These are phyloP conservation scores for Rubia occidens DNA, from an alignment of 305 asterid genomes.

Conservation along the genomic window DNA sequence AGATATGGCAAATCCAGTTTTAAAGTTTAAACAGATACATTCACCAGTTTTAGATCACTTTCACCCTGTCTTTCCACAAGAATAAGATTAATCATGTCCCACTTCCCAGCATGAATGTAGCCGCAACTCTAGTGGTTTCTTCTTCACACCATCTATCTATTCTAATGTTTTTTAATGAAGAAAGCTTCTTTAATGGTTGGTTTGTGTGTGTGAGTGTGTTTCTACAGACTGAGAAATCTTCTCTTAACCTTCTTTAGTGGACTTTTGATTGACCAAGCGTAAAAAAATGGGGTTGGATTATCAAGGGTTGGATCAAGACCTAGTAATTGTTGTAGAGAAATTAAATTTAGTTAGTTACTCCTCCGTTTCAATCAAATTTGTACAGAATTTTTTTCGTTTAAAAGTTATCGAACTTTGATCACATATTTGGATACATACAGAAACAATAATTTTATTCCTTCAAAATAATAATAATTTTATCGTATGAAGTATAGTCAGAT, in stretches of 20 bases:
- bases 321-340: no score
- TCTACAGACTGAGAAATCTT: neutral
- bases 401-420: no score
- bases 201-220: neutral
- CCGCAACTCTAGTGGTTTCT: slow-evolving; percentile 16
- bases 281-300: slow-evolving; percentile 14
- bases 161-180: neutral
- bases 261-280: slow-evolving; percentile 19
- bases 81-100: neutral
- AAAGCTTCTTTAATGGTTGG: neutral
- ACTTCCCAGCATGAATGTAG: slow-evolving; percentile 4
- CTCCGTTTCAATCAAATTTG: no score
- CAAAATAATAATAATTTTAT: no score
- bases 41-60: slow-evolving; percentile 6
- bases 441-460: no score
- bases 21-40: slow-evolving; percentile 4
- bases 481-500: no score
- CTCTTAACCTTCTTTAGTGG: neutral
- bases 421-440: no score
- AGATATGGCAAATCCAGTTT: slow-evolving; percentile 19
- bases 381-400: no score
- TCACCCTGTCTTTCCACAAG: neutral
- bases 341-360: no score
- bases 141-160: neutral
- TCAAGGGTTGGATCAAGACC: neutral